phyloP scores from a whole-genome alignment of 2,329 filamentous ascomycete genomes.

The Akanthomyces dipterigenus region DNA sequence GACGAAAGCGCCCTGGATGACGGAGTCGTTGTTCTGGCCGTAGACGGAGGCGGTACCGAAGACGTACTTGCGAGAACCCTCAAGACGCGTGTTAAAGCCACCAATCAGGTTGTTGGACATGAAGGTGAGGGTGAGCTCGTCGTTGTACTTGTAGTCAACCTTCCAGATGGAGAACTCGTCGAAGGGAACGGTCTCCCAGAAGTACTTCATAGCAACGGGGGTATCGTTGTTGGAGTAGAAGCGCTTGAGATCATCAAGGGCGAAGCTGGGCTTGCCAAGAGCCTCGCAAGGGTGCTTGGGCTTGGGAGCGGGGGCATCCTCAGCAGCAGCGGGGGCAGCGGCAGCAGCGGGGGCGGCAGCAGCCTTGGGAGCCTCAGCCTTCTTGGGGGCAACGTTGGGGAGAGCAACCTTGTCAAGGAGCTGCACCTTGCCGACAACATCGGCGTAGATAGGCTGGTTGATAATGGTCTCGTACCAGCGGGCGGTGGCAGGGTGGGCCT shows the following conservation, averaged over 20 bases:
- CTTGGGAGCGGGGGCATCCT: constrained; percentile 58
- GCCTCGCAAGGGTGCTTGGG: constrained; percentile 92
- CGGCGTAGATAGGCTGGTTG: constrained; percentile 87
- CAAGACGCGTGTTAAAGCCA: constrained; percentile 95
- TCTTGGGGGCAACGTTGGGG: constrained; percentile 65
- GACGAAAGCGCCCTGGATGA: constrained; percentile 90
- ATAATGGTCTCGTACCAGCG: constrained; percentile 94
- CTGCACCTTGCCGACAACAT: constrained; percentile 66
- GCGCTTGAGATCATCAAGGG: constrained; percentile 97
- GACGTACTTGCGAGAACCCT: constrained; percentile 95
- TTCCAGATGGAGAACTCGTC: constrained; percentile 95
- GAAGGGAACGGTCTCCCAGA: constrained; percentile 94
- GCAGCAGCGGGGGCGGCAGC: constrained; percentile 40
- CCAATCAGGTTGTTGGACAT: constrained; percentile 99
- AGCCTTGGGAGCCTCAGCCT: constrained; percentile 62
- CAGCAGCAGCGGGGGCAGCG: constrained; percentile 29
- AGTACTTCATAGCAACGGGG: constrained; percentile 82
- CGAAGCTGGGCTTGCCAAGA: constrained; percentile 71
- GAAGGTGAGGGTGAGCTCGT: constrained; percentile 94
- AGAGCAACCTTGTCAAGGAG: constrained; percentile 78
- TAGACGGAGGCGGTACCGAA: constrained; percentile 89
- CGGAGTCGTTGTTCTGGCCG: constrained; percentile 78
- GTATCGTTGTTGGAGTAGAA: constrained; percentile 96
- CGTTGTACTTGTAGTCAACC: constrained; percentile 97
- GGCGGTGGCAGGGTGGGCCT: constrained; percentile 73